Base-by-base conservation (phyloP, 768 basidiomycete genomes). In the Pleurotus tuber-regium region DNA sequence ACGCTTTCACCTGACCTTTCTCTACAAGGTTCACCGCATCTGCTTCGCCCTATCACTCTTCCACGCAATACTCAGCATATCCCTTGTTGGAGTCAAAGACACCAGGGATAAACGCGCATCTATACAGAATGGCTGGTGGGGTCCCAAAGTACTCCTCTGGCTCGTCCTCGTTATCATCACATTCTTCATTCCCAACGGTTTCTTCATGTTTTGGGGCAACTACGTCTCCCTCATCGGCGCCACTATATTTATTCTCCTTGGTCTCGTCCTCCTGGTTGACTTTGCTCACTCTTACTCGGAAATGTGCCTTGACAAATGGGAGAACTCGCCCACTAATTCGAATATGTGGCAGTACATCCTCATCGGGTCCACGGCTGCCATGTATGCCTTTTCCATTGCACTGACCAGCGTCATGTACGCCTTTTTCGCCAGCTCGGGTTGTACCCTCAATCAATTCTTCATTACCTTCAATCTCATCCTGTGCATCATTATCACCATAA, bases 71-170 rank as follows among this genome's bases (percentile, higher is more conserved):
- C 73, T 98, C 43, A 85, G 91, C 51, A 63, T 84, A 1, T 75
- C 84, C 25, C 81, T 99, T 31, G 78, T 97, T 52, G 93, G 93
- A 19, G 87, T 99, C 4, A 79, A 82, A 61, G 89, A 95, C 61
- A 98, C 97, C 5, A 82, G 84, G 52, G 87, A 94, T 57, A 97
- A 93, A 68, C 84, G 97, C 8, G 92, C 96, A 1, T 88, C 93
- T 14, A 84, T 99, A 52, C 97, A 99, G 75, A 99, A 99, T 68
- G 97, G 96, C 91, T 99, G 94, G 94, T 99, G 97, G 97, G 97
- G 97, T 19, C 96, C 94, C 2, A 99, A 99, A 65, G 84, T 91
- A 44, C 77, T 97, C 7, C 73, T 89, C 7, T 99, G 95, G 92
- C 64, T 97, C 29, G 61, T 92, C 55, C 80, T 99, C 52, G 74